phyloP scores from a whole-genome alignment of 75 land plant genomes.

The Picea glauca region DNA sequence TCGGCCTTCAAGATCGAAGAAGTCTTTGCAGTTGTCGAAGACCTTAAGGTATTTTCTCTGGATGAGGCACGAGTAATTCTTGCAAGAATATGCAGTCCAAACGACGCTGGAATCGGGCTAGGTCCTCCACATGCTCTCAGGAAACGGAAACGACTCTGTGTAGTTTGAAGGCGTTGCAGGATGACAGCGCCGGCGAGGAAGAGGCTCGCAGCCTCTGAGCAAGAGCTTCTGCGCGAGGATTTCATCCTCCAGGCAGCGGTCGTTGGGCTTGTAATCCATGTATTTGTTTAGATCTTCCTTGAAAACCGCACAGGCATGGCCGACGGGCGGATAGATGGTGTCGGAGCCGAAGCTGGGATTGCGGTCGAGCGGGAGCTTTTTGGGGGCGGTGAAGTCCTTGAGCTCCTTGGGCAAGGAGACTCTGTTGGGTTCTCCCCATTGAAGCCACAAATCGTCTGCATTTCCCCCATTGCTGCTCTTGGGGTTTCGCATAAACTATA shows the following conservation, averaged over 20 bases:
- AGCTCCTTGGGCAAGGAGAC: slow-evolving; percentile 59
- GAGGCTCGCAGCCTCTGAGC: slow-evolving; percentile 77
- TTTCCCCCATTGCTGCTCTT: neutral
- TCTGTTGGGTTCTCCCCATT: slow-evolving; percentile 20
- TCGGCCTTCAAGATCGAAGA: slow-evolving; percentile 66
- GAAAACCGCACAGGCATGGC: slow-evolving; percentile 64
- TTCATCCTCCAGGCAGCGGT: slow-evolving; percentile 63
- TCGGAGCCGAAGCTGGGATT: slow-evolving; percentile 78
- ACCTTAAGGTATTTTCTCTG: slow-evolving; percentile 27
- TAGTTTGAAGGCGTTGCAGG: slow-evolving; percentile 22
- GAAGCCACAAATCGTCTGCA: too few species aligned
- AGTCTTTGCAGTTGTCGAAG: slow-evolving; percentile 51
- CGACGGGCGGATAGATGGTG: slow-evolving; percentile 67
- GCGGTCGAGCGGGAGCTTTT: slow-evolving; percentile 57
- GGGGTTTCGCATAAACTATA: neutral
- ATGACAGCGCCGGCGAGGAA: slow-evolving; percentile 83
- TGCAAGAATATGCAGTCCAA: slow-evolving; percentile 63
- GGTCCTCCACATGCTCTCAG: slow-evolving; percentile 32
- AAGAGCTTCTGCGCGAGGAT: slow-evolving; percentile 64
- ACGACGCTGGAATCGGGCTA: slow-evolving; percentile 39
- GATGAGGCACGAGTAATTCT: slow-evolving; percentile 61
- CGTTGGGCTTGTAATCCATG: slow-evolving; percentile 68
- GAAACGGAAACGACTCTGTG: slow-evolving; percentile 25
- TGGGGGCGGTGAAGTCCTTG: slow-evolving; percentile 42
- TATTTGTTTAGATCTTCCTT: slow-evolving; percentile 52